A percentile compares a stretch with the other conserved stretches of the same genome.
Conservation (phyloP, 2,329 filamentous ascomycete species). For the Penicillium thymicola region DNA sequence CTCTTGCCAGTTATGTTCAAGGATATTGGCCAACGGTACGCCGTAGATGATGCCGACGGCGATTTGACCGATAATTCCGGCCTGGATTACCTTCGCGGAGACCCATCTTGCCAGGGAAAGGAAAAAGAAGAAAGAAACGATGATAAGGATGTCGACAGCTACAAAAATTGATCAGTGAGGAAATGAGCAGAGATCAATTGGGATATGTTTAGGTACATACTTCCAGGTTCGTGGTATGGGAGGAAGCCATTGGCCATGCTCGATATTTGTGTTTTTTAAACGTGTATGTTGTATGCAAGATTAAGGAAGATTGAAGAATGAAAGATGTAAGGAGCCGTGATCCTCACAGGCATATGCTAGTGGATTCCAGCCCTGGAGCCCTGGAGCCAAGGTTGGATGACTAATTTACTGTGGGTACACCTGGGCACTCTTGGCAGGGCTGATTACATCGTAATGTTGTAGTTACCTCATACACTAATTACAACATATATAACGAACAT, state of each 20-base stretch:
- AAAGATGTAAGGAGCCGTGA: too few species aligned
- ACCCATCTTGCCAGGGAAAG: conserved; percentile 44
- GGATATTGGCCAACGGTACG: conserved; percentile 44
- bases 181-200: background rate
- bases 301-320: background rate
- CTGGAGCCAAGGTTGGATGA: background rate
- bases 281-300: background rate
- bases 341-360: background rate
- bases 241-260: conserved; percentile 32
- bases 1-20: conserved; percentile 44
- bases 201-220: conserved; percentile 23
- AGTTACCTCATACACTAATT: too few species aligned
- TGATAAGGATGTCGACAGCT: conserved; percentile 43
- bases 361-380: too few species aligned
- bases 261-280: background rate
- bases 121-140: conserved; percentile 48
- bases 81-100: conserved; percentile 42
- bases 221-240: conserved; percentile 41
- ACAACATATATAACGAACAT: too few species aligned
- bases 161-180: conserved; percentile 3
- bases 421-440: too few species aligned
- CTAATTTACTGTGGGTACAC: too few species aligned
- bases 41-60: conserved; percentile 49
- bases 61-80: conserved; percentile 49
- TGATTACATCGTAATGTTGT: too few species aligned